These are phyloP conservation scores for Kurtzmaniella quercitrusa DNA, from an alignment of 1,139 yeast species.

Conservation along the genomic window DNA sequence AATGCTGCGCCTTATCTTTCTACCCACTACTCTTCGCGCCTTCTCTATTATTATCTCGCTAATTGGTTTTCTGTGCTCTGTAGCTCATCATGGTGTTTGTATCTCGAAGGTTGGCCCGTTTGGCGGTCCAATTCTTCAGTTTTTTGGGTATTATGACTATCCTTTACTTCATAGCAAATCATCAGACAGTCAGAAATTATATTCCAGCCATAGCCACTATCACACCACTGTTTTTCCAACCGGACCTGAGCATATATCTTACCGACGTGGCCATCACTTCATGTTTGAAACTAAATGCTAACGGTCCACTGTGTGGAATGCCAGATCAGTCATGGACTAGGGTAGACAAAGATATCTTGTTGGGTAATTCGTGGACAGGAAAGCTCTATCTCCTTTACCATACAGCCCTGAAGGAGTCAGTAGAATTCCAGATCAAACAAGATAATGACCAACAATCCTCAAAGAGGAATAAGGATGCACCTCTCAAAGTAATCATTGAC, in stretches of 20 bases:
- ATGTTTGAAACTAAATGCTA: constrained; percentile 26
- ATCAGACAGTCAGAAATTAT: constrained; percentile 25
- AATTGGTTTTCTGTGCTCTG: too few species aligned
- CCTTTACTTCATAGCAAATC: constrained; percentile 13
- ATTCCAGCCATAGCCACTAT: constrained; percentile 21
- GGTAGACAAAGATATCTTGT: constrained; percentile 34
- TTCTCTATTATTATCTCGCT: not conserved
- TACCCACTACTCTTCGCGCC: not conserved
- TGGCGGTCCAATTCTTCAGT: constrained; percentile 16
- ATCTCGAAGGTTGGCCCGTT: constrained; percentile 23
- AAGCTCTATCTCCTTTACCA: constrained; percentile 32
- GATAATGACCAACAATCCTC: not conserved
- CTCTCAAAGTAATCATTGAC: constrained; percentile 29
- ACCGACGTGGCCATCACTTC: constrained; percentile 30
- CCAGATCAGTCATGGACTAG: constrained; percentile 30
- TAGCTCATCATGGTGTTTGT: constrained; percentile 16
- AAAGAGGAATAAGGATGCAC: constrained; percentile 12
- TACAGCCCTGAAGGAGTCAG: constrained; percentile 19
- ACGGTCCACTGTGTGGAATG: constrained; percentile 26
- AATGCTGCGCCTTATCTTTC: not conserved
- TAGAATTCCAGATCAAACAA: constrained; percentile 10
- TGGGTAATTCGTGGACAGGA: constrained; percentile 31
- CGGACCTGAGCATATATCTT: constrained; percentile 32
- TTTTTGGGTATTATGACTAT: constrained; percentile 10
- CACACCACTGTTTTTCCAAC: constrained; percentile 39